phyloP scores from a whole-genome alignment of 148 eudicot genomes.

The Silene uniflora region DNA sequence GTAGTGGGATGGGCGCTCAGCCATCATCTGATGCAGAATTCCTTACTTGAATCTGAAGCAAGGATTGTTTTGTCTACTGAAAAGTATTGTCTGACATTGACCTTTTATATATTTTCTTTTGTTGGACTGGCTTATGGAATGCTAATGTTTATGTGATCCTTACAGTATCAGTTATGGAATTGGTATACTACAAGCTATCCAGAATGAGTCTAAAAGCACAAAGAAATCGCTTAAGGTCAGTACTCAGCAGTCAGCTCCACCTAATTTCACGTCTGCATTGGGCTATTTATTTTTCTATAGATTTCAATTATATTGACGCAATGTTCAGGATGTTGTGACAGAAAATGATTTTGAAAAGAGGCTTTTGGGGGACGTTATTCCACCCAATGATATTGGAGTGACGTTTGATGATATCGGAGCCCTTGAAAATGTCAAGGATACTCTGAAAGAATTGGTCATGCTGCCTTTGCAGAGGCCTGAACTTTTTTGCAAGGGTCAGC shows the following conservation, averaged over 20 bases:
- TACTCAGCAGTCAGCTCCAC: neutral
- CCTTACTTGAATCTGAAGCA: conserved; percentile 43
- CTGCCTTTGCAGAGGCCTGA: conserved; percentile 97
- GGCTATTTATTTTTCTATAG: neutral
- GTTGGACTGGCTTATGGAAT: conserved; percentile 5
- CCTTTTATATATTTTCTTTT: conserved; percentile 4
- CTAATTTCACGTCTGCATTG: neutral
- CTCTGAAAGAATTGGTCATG: conserved; percentile 96
- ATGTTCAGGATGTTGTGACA: conserved; percentile 76
- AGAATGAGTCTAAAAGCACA: conserved; percentile 78
- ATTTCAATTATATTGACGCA: conserved; percentile 18
- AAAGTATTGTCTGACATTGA: conserved; percentile 42
- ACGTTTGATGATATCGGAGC: conserved; percentile 99
- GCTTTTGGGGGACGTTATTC: conserved; percentile 83
- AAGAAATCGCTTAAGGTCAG: conserved; percentile 85
- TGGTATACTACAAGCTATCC: conserved; percentile 60
- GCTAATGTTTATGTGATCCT: conserved; percentile 18
- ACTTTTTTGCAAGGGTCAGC: conserved; percentile 91
- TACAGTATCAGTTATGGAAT: conserved; percentile 80
- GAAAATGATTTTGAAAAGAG: conserved; percentile 96
- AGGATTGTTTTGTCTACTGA: conserved; percentile 59
- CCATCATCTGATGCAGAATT: conserved; percentile 70
- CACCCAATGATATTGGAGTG: conserved; percentile 93
- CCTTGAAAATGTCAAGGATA: conserved; percentile 92
- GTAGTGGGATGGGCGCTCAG: conserved; percentile 91